Conservation (phyloP, 2,329 filamentous ascomycete genomes). For the Lachnellula subtilissima region DNA sequence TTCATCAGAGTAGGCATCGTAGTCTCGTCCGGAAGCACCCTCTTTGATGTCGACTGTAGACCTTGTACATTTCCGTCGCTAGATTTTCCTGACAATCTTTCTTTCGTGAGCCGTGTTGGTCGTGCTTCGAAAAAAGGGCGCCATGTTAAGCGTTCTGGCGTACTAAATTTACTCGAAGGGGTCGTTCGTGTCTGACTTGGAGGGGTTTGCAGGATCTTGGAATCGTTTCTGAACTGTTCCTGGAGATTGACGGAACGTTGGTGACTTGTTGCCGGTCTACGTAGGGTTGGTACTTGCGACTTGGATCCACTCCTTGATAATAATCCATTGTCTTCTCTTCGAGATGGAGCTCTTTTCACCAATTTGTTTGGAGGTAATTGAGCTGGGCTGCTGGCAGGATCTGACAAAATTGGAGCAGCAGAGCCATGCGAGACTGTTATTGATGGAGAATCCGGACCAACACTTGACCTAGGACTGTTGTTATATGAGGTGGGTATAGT, state of each 20-base stretch:
- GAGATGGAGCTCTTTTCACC: constrained; percentile 65
- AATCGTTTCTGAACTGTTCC: constrained; percentile 36
- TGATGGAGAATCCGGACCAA: constrained; percentile 61
- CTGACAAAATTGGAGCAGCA: constrained; percentile 54
- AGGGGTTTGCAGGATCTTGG: constrained; percentile 13
- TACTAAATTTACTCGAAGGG: constrained; percentile 15
- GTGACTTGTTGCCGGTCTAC: constrained; percentile 73
- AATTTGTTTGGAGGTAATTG: constrained; percentile 66
- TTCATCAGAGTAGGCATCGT: constrained; percentile 29
- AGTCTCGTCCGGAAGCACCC: constrained; percentile 27
- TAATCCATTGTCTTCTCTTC: constrained; percentile 41
- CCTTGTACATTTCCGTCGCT: constrained; percentile 22
- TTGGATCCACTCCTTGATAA: constrained; percentile 46
- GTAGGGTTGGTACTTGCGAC: constrained; percentile 60
- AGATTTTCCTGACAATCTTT: constrained; percentile 23
- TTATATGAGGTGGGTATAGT: constrained; percentile 60
- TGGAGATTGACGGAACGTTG: constrained; percentile 69
- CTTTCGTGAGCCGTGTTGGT: constrained; percentile 28
- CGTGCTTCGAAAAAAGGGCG: constrained; percentile 31
- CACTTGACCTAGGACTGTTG: constrained; percentile 59
- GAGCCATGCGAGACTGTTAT: constrained; percentile 63
- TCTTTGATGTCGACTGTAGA: constrained; percentile 26
- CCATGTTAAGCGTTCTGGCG: constrained; percentile 24
- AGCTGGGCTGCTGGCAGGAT: constrained; percentile 31
- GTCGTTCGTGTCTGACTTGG: constrained; percentile 13